These are phyloP conservation scores for Canavalia ensiformis DNA, from an alignment of 306 rosid genomes.

Conservation along the genomic window DNA sequence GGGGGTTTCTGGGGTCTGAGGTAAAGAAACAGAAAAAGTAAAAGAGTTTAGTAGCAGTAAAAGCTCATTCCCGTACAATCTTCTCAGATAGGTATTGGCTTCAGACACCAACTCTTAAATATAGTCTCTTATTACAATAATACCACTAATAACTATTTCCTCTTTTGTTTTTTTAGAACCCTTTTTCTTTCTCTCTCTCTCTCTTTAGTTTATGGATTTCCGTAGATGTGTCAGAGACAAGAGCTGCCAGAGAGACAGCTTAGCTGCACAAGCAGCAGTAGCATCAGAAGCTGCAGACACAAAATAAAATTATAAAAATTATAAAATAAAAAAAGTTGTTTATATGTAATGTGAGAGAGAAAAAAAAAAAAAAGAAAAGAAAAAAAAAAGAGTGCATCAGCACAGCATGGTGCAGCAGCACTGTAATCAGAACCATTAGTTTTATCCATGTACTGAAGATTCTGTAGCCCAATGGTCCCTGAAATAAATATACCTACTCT, in stretches of 20 bases:
- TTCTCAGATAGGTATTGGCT: constrained; percentile 50
- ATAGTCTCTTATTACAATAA: constrained; percentile 30
- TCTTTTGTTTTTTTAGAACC: constrained; percentile 35
- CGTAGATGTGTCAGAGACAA: constrained; percentile 90
- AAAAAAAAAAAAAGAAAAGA: constrained; percentile 41
- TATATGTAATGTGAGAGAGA: constrained; percentile 33
- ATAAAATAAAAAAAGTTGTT: too few species aligned
- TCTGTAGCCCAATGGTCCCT: constrained; percentile 79
- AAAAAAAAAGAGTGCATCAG: constrained; percentile 39
- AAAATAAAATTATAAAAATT: too few species aligned
- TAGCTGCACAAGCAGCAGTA: constrained; percentile 65
- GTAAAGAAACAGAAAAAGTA: constrained; percentile 72
- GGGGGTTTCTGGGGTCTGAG: constrained; percentile 41
- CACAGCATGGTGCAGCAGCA: constrained; percentile 73
- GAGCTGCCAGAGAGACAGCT: constrained; percentile 69
- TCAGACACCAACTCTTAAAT: constrained; percentile 59
- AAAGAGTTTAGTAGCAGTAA: constrained; percentile 71
- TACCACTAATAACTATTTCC: constrained; percentile 13
- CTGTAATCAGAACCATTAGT: constrained; percentile 82
- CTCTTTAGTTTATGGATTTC: constrained; percentile 78
- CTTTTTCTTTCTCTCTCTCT: constrained; percentile 29
- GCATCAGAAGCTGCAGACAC: constrained; percentile 42
- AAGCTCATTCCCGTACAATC: constrained; percentile 70
- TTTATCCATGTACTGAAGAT: constrained; percentile 77
- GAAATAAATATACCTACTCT: constrained; percentile 85